phyloP scores from a whole-genome alignment of 2,329 filamentous ascomycete genomes.

The Xylaria sp. region DNA sequence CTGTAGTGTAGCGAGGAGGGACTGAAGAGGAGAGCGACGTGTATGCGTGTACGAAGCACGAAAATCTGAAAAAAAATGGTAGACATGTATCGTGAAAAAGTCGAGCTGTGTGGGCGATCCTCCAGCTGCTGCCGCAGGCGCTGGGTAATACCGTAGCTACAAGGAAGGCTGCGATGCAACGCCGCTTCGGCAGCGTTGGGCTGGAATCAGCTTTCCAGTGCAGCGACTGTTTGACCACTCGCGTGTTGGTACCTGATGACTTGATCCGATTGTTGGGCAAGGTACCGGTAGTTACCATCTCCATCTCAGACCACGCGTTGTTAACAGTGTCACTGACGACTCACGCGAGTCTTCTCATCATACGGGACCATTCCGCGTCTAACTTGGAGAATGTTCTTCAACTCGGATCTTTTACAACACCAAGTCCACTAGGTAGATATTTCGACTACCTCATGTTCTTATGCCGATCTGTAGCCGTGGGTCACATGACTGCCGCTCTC shows the following conservation, averaged over 20 bases:
- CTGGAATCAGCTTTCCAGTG: slow-evolving; percentile 25
- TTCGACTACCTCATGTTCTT: too few relatives aligned
- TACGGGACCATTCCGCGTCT: too few relatives aligned
- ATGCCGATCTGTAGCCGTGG: too few relatives aligned
- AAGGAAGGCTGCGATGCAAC: slow-evolving; percentile 26
- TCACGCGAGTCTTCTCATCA: too few relatives aligned
- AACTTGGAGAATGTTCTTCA: too few relatives aligned
- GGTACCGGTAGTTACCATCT: too few relatives aligned
- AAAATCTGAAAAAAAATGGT: not conserved
- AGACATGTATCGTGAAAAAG: not conserved
- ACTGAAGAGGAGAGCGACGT: not conserved
- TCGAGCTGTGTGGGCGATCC: slow-evolving; percentile 30
- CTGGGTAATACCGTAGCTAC: slow-evolving; percentile 24
- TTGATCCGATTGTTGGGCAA: slow-evolving; percentile 13
- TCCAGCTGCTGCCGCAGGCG: slow-evolving; percentile 25
- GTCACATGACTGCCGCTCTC: too few relatives aligned
- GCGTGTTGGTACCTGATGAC: slow-evolving; percentile 31
- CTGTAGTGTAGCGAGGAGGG: not conserved
- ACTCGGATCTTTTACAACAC: too few relatives aligned
- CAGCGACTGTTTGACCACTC: slow-evolving; percentile 14
- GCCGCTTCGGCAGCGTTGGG: slow-evolving; percentile 28
- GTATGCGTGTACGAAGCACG: slow-evolving; percentile 9
- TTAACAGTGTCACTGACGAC: too few relatives aligned
- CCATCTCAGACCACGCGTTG: too few relatives aligned
- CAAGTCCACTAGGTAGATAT: too few relatives aligned